A percentile compares a stretch with the other conserved stretches of the same genome.
Conservation (phyloP, 306 rosid species). For the cucumber (Cucumis sativus) region DNA sequence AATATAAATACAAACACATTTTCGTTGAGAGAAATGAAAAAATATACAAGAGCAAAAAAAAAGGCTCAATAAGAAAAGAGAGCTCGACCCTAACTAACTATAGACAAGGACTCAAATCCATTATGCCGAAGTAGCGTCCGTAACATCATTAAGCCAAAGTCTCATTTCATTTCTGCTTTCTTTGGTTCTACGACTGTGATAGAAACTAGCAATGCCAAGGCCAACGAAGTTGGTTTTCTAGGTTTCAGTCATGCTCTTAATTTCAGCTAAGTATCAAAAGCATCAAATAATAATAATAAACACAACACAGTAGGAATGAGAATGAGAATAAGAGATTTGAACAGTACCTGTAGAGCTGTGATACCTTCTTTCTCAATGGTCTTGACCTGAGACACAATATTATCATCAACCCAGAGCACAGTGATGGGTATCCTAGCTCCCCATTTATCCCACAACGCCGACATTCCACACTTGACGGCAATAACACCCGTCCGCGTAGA, state of each 20-base stretch:
- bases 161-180: background rate
- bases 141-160: background rate
- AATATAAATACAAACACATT: background rate
- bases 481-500: constrained; percentile 77
- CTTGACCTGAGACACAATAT: constrained; percentile 88
- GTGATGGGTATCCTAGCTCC: constrained; percentile 79
- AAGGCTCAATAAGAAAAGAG: too few relatives aligned
- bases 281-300: background rate
- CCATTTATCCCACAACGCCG: constrained; percentile 96
- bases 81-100: too few relatives aligned
- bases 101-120: too few relatives aligned
- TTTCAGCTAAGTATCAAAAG: background rate
- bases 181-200: background rate
- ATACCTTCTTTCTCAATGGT: constrained; percentile 71
- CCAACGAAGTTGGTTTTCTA: background rate
- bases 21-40: too few relatives aligned
- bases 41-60: too few relatives aligned
- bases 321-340: background rate
- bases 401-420: constrained; percentile 89
- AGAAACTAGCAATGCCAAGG: background rate
- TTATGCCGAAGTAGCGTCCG: background rate
- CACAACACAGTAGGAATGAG: background rate
- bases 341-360: constrained; percentile 60
- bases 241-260: background rate
- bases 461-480: constrained; percentile 92